A percentile compares a stretch with the other conserved stretches of the same genome.
These are phyloP conservation scores for Linnemannia exigua DNA, from an alignment of 192 early-diverging fungal species.

Conservation along the genomic window DNA sequence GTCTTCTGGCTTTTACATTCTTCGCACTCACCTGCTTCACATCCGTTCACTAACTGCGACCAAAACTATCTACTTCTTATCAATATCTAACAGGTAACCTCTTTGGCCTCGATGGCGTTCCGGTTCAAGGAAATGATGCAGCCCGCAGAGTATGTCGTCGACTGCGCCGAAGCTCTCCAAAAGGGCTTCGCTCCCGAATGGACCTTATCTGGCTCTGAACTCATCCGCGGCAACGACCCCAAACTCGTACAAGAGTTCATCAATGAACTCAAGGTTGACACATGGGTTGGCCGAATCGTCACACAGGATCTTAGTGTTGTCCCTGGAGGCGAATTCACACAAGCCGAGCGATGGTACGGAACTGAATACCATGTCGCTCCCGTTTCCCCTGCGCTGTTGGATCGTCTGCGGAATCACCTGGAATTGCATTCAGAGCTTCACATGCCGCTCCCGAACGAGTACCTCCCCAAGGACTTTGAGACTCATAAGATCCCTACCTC, in stretches of 20 bases:
- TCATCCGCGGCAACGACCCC: constrained; percentile 72
- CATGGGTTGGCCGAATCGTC: constrained; percentile 61
- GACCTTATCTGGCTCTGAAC: constrained; percentile 74
- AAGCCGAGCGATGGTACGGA: constrained; percentile 84
- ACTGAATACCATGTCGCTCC: constrained; percentile 79
- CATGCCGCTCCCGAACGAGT: constrained; percentile 72
- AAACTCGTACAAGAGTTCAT: constrained; percentile 73
- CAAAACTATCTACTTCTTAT: too few species aligned
- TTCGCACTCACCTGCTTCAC: constrained; percentile 59
- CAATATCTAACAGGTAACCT: constrained; percentile 56
- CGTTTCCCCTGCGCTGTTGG: constrained; percentile 63
- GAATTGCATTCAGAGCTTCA: constrained; percentile 41
- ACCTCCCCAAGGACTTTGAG: constrained; percentile 86
- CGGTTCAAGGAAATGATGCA: constrained; percentile 81
- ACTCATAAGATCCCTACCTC: constrained; percentile 58
- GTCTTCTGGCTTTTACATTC: constrained; percentile 57
- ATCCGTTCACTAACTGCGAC: constrained; percentile 59
- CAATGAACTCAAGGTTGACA: constrained; percentile 65
- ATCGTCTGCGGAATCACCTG: constrained; percentile 40
- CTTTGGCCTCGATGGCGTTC: constrained; percentile 65
- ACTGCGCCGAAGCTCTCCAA: constrained; percentile 79
- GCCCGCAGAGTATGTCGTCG: constrained; percentile 72
- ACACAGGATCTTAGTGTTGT: constrained; percentile 13
- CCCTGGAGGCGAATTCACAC: constrained; percentile 57
- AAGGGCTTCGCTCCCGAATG: constrained; percentile 72